phyloP scores from a whole-genome alignment of 768 basidiomycete genomes.

The Rhodotorula paludigena region DNA sequence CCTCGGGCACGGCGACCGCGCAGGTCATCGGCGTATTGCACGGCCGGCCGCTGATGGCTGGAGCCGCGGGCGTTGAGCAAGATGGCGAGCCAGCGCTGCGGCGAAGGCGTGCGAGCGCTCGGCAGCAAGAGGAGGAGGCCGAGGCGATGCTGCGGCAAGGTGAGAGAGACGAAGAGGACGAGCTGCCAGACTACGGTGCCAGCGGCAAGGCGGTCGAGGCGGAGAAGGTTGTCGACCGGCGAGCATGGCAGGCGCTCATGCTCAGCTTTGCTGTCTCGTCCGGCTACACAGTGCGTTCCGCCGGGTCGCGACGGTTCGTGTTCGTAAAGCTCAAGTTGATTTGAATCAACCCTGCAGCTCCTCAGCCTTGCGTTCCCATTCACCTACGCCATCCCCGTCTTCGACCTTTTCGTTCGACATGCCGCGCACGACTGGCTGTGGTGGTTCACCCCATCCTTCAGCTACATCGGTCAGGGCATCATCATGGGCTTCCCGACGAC shows the following conservation, averaged over 20 bases:
- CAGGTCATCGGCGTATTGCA: slow-evolving; percentile 90
- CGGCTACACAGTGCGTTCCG: slow-evolving; percentile 62
- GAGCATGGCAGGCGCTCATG: slow-evolving; percentile 71
- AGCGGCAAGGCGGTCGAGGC: slow-evolving; percentile 44
- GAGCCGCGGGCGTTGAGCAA: not conserved
- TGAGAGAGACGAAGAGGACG: not conserved
- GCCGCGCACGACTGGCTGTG: slow-evolving; percentile 85
- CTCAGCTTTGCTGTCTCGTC: slow-evolving; percentile 76
- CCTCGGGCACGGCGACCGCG: slow-evolving; percentile 92
- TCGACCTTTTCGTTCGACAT: slow-evolving; percentile 63
- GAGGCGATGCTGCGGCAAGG: not conserved
- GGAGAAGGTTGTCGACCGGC: slow-evolving; percentile 49
- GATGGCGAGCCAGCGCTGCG: not conserved
- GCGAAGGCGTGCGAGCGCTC: not conserved
- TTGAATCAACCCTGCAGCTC: slow-evolving; percentile 54
- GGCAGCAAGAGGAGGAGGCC: not conserved
- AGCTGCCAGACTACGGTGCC: slow-evolving; percentile 32
- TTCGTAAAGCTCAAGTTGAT: no score
- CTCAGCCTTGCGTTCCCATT: slow-evolving; percentile 84
- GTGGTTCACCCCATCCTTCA: slow-evolving; percentile 86
- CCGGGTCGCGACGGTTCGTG: not conserved
- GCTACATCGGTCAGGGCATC: slow-evolving; percentile 74
- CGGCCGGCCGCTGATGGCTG: slow-evolving; percentile 44
- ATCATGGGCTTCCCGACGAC: slow-evolving; percentile 98
- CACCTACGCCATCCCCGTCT: slow-evolving; percentile 73